These are phyloP conservation scores for Xerocomellus amylosporus DNA, from an alignment of 768 basidiomycete species.

Conservation along the genomic window DNA sequence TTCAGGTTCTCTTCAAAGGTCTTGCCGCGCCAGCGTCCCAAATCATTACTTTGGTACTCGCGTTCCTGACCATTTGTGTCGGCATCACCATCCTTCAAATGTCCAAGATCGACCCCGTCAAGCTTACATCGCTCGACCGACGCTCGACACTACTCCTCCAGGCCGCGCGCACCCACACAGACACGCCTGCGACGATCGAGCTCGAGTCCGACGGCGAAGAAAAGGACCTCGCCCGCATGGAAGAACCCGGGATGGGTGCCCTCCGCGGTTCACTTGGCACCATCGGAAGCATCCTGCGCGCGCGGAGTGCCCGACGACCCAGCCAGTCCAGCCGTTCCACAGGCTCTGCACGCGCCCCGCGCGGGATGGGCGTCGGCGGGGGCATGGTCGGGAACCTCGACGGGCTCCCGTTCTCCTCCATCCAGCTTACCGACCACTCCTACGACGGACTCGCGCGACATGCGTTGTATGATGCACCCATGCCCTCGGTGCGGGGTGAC, in stretches of 20 bases:
- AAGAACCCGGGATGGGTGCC: constrained; percentile 92
- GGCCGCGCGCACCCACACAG: constrained; percentile 73
- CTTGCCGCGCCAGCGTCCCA: constrained; percentile 70
- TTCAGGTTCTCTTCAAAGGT: constrained; percentile 84
- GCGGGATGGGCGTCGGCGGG: constrained; percentile 25
- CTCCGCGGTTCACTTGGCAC: constrained; percentile 90
- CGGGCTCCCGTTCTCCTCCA: constrained; percentile 19
- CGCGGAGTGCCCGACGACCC: constrained; percentile 50
- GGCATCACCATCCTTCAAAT: constrained; percentile 96
- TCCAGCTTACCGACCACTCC: constrained; percentile 32
- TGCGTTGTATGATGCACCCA: constrained; percentile 86
- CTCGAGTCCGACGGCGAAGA: constrained; percentile 55
- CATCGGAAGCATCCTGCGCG: constrained; percentile 85
- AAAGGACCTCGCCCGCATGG: constrained; percentile 52
- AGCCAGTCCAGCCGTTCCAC: constrained; percentile 44
- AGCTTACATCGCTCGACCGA: constrained; percentile 79
- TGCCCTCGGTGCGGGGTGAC: constrained; percentile 44
- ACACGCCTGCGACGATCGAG: constrained; percentile 38
- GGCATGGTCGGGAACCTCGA: constrained; percentile 29
- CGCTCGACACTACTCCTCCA: constrained; percentile 87
- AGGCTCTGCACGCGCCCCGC: constrained; percentile 18
- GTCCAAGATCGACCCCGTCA: constrained; percentile 87
- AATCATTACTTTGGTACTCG: constrained; percentile 90
- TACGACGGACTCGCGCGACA: constrained; percentile 66
- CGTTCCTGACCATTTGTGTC: constrained; percentile 85